Base-by-base conservation (phyloP, 805 yeast species). In the Ogataea corticis region DNA sequence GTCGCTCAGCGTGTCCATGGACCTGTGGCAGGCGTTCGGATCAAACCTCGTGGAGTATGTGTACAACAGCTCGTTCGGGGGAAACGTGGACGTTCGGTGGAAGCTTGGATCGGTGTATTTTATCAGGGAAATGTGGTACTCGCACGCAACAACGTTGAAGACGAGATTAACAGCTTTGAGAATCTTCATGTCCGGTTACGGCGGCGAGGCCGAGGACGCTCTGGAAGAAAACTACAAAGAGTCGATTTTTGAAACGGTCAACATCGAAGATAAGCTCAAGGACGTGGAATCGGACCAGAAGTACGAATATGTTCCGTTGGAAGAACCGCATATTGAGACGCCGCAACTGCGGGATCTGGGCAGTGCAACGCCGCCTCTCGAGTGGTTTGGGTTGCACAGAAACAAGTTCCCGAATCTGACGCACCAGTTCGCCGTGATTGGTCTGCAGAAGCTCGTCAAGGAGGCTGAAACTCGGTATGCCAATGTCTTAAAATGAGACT, bases 311-410 rank as follows among this genome's bases (percentile, higher is more conserved):
- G 56, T 72, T 27, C 79, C 98, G 0, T 58, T 87, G 10, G 80
- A 76, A 30, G 86, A 85, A 10, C 96, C 97, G 0, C 71, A 79
- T 6, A 89, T 94, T 30, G 95, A 87, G 50, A 87, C 94, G 15
- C 98, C 98, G 2, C 92, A 85, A 54, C 71, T 94, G 58, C 82
- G 82, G 58, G 98, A 94, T 58, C 73, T 94, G 57, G 98, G 99
- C 19, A 91, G 85, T 66, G 98, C 97, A 1, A 94, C 99, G 0
- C 99, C 99, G 1, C 99, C 99, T 2, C 68, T 94, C 46, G 99
- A 94, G 62, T 94, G 99, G 99, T 87, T 94, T 69, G 99, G 99
- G 2, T 73, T 94, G 25, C 94, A 94, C 62, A 75, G 98, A 53
- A 79, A 85, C 56, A 80, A 83, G 53, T 82, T 94, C 54, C 99